Percentiles rank a stretch among this genome's conserved stretches.
Conservation (phyloP, 176 grass and related monocot species). For the Eleusine indica region DNA sequence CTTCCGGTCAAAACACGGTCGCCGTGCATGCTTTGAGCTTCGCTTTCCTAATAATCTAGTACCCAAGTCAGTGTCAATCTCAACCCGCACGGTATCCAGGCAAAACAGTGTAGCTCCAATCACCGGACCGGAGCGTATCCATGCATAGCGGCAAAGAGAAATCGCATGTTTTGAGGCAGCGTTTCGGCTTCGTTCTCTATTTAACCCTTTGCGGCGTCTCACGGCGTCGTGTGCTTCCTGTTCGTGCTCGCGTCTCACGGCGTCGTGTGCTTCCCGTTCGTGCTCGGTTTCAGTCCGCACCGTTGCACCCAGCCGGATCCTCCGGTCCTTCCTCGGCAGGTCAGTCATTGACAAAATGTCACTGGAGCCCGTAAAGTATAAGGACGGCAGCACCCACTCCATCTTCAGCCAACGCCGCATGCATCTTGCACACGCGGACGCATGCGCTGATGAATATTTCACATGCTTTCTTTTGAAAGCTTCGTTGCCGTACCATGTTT, state of each 20-base stretch:
- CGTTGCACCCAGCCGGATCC: too few relatives aligned
- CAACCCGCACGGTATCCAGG: not conserved
- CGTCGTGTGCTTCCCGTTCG: too few relatives aligned
- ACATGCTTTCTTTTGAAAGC: not conserved
- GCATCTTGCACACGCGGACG: not conserved
- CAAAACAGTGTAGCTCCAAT: not conserved
- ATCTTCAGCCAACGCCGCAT: not conserved
- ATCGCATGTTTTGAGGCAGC: not conserved
- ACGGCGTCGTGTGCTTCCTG: too few relatives aligned
- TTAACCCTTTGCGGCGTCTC: too few relatives aligned
- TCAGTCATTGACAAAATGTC: too few relatives aligned
- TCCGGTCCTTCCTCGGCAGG: too few relatives aligned
- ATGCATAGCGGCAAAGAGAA: not conserved
- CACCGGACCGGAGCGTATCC: not conserved
- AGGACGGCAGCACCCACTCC: too few relatives aligned
- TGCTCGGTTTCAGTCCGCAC: too few relatives aligned
- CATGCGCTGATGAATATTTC: not conserved
- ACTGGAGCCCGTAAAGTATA: too few relatives aligned
- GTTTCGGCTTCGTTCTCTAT: not conserved
- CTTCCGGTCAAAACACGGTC: not conserved
- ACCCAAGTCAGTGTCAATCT: not conserved
- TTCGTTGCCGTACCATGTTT: not conserved
- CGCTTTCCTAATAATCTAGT: not conserved
- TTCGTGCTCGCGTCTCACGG: too few relatives aligned
- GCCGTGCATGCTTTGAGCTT: not conserved